Conservation (phyloP, 495 filamentous ascomycete species). For the Hypoxylon perforatum region DNA sequence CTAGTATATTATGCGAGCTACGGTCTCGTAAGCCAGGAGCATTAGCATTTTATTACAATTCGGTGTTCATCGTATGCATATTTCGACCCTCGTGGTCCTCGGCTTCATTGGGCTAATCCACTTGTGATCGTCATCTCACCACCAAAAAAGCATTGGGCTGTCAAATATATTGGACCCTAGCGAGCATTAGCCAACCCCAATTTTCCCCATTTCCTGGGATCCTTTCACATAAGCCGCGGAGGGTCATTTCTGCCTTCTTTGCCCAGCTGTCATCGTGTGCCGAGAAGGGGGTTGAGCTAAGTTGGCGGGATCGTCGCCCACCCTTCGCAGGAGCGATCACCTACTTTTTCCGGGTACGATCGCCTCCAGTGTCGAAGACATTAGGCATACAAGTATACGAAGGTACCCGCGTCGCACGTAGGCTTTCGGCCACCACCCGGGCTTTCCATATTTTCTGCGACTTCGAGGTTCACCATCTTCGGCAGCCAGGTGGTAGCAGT, state of each 20-base stretch:
- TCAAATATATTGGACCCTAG: slow-evolving; percentile 36
- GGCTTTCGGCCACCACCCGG: slow-evolving; percentile 36
- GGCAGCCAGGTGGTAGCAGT: slow-evolving; percentile 34
- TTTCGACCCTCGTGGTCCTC: slow-evolving; percentile 31
- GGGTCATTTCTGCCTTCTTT: slow-evolving; percentile 1
- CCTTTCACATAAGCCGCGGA: slow-evolving; percentile 21
- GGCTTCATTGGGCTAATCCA: slow-evolving; percentile 25
- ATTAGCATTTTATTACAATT: not conserved
- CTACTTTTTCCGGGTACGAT: slow-evolving; percentile 40
- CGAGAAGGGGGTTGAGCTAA: slow-evolving; percentile 24
- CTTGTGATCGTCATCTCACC: slow-evolving; percentile 37
- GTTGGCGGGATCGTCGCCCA: slow-evolving; percentile 29
- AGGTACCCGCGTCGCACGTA: slow-evolving; percentile 32
- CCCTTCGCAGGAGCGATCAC: slow-evolving; percentile 34
- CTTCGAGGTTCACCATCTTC: slow-evolving; percentile 40
- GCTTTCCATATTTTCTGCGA: slow-evolving; percentile 28
- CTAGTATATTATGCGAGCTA: too few relatives aligned
- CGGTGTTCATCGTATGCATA: slow-evolving; percentile 18
- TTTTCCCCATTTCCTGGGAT: slow-evolving; percentile 37
- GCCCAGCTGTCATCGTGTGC: slow-evolving; percentile 29
- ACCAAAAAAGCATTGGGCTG: slow-evolving; percentile 30
- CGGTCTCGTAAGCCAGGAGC: slow-evolving; percentile 11
- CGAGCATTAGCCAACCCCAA: slow-evolving; percentile 14
- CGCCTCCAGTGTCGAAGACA: slow-evolving; percentile 37
- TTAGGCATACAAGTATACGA: slow-evolving; percentile 40